phyloP scores from a whole-genome alignment of 352 stramenopile species.

The Thraustotheca clavata region DNA sequence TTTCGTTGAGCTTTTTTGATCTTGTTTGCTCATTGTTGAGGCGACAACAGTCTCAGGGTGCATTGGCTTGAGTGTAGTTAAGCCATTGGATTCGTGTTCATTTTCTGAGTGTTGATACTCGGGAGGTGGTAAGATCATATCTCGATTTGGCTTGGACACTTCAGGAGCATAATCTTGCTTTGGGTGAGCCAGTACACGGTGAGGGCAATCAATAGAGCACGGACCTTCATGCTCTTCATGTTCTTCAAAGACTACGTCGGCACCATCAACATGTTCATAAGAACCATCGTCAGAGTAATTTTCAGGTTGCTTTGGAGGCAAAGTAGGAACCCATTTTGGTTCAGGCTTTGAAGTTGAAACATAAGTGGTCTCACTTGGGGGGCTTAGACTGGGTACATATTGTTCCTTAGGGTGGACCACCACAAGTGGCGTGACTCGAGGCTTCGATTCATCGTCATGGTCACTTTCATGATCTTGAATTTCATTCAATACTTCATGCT shows the following conservation, averaged over 20 bases:
- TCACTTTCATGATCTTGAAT: conserved; percentile 68
- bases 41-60: background rate
- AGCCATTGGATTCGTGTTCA: background rate
- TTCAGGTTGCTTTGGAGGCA: conserved; percentile 22
- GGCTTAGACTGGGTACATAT: background rate
- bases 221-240: conserved; percentile 62
- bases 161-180: background rate
- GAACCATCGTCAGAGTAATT: background rate
- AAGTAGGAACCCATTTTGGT: conserved; percentile 30
- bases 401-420: background rate
- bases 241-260: conserved; percentile 31
- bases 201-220: conserved; percentile 27
- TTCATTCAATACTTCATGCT: too few species aligned
- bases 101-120: background rate
- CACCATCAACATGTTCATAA: background rate
- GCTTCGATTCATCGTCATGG: conserved; percentile 40
- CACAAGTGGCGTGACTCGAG: background rate
- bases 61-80: background rate
- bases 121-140: background rate
- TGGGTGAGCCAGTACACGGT: background rate
- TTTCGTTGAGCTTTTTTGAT: background rate
- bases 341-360: background rate
- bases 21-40: background rate
- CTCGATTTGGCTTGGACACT: background rate
- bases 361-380: background rate